phyloP scores from a whole-genome alignment of 148 eudicot species.

The Nepenthes mirabilis region DNA sequence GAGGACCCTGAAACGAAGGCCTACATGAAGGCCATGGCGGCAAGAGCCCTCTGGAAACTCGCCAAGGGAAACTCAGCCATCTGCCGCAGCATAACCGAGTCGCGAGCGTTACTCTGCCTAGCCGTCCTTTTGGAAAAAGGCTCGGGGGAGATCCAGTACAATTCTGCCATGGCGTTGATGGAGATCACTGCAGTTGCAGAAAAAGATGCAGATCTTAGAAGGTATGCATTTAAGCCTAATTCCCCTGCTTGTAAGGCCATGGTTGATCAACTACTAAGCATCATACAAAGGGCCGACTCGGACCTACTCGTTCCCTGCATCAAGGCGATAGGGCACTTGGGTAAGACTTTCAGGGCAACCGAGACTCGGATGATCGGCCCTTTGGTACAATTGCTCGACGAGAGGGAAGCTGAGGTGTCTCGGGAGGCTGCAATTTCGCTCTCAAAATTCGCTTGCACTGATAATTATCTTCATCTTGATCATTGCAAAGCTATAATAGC shows the following conservation, averaged over 20 bases:
- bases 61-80: conserved; percentile 61
- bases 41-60: conserved; percentile 69
- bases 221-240: conserved; percentile 85
- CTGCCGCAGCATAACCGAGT: conserved; percentile 75
- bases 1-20: conserved; percentile 75
- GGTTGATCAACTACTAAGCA: conserved; percentile 55
- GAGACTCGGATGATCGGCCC: conserved; percentile 85
- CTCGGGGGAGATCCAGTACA: conserved; percentile 42
- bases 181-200: conserved; percentile 94
- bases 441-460: conserved; percentile 53
- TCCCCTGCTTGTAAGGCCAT: conserved; percentile 88
- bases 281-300: conserved; percentile 45
- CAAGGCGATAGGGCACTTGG: conserved; percentile 68
- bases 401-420: conserved; percentile 54
- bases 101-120: conserved; percentile 73
- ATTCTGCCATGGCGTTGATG: conserved; percentile 88
- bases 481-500: conserved; percentile 72
- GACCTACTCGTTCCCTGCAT: conserved; percentile 67
- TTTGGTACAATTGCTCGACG: conserved; percentile 61
- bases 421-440: conserved; percentile 62
- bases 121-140: conserved; percentile 80
- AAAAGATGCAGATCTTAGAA: conserved; percentile 67
- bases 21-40: conserved; percentile 79
- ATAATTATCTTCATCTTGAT: conserved; percentile 68
- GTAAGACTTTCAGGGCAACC: conserved; percentile 76